Evolutionary conservation across 108 stramenopile species (phyloP), one percentile per base, ranked within the genome.

Genomic region (Pinguiococcus pyrenoidosus): DNA sequence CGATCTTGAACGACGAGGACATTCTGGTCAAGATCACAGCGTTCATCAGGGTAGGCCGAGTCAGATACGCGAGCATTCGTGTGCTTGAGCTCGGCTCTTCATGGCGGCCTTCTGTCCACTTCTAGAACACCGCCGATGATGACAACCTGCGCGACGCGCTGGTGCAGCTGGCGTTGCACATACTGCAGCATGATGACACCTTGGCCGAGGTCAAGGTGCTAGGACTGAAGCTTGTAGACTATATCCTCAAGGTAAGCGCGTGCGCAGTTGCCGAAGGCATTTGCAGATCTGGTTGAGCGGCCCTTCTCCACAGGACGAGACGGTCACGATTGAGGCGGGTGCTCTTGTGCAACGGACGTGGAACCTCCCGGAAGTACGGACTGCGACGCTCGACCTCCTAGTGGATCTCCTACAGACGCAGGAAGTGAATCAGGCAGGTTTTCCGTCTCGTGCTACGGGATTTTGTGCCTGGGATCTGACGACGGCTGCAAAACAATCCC

Each of bases 1-100:
- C 54, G 16, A 34, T 56, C 7, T 18, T 56, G 17, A 56, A 56
- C 35, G 54, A 56, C 28, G 44, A 45, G 54, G 54, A 54, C 42
- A 43, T 45, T 13, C 4, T n/a, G n/a, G n/a, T n/a, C n/a, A n/a
- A n/a, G n/a, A n/a, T n/a, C n/a, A n/a, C n/a, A n/a, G n/a, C n/a
- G n/a, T n/a, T n/a, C n/a, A n/a, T n/a, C n/a, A n/a, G n/a, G n/a
- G n/a, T n/a, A n/a, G n/a, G n/a, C n/a, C n/a, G n/a, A n/a, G n/a
- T n/a, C n/a, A n/a, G n/a, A n/a, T n/a, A n/a, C n/a, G n/a, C n/a
- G n/a, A n/a, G n/a, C n/a, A n/a, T n/a, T n/a, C n/a, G n/a, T n/a
- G n/a, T n/a, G n/a, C n/a, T n/a, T n/a, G n/a, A n/a, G n/a, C n/a
- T n/a, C n/a, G n/a, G n/a, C n/a, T n/a, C n/a, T n/a, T n/a, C n/a